Conservation (phyloP, 495 filamentous ascomycete genomes). For the Beverwykella pulmonaria region DNA sequence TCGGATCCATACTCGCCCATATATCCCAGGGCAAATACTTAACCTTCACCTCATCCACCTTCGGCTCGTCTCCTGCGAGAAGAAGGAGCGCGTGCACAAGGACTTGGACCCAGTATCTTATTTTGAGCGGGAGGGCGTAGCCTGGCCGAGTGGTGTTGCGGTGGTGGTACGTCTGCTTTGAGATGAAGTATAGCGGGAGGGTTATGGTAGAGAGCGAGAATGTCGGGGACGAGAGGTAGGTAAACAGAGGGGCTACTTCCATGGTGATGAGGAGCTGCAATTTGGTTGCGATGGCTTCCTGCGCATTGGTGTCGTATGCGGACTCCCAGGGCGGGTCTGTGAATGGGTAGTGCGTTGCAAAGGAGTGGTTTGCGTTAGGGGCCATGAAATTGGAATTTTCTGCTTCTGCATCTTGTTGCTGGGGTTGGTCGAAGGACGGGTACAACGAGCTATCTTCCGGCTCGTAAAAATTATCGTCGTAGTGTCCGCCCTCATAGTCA, state of each 20-base stretch:
- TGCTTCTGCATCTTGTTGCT: not conserved
- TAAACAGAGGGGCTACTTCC: slow-evolving; percentile 33
- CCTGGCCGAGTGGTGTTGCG: slow-evolving; percentile 2
- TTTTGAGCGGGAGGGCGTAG: slow-evolving; percentile 9
- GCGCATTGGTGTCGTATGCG: not conserved
- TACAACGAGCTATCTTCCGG: slow-evolving; percentile 4
- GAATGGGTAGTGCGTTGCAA: slow-evolving; percentile 25
- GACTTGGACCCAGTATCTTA: slow-evolving; percentile 28
- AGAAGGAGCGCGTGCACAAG: slow-evolving; percentile 25
- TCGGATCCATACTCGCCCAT: slow-evolving; percentile 29
- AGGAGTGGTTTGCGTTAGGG: slow-evolving; percentile 9
- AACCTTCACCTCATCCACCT: slow-evolving; percentile 23
- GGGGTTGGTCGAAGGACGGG: slow-evolving; percentile 2
- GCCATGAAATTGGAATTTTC: not conserved
- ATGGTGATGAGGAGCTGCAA: slow-evolving; percentile 14
- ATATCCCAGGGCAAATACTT: slow-evolving; percentile 27
- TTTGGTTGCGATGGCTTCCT: slow-evolving; percentile 11
- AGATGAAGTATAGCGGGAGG: slow-evolving; percentile 31
- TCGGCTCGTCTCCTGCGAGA: slow-evolving; percentile 3
- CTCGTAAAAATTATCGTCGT: slow-evolving; percentile 32
- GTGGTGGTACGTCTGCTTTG: not conserved
- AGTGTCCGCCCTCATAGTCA: slow-evolving; percentile 28
- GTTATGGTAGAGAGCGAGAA: slow-evolving; percentile 33
- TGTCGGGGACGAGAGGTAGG: slow-evolving; percentile 12
- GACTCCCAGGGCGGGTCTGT: slow-evolving; percentile 7